Conservation (phyloP, 2,329 filamentous ascomycete species). For the Fulvia fulva region DNA sequence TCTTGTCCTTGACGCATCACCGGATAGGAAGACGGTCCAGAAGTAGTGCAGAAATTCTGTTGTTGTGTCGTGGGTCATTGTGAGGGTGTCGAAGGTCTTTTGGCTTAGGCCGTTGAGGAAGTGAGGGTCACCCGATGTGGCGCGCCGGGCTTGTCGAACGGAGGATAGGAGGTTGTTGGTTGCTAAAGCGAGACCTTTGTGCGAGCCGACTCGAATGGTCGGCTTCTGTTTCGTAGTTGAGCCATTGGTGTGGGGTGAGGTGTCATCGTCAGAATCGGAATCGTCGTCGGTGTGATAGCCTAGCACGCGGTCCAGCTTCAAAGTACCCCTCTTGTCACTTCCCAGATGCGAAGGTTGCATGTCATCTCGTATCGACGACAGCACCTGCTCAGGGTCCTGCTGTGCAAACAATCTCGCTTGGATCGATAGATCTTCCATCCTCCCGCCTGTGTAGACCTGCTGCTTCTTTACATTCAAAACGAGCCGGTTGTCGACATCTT, state of each 20-base stretch:
- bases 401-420: constrained; percentile 59
- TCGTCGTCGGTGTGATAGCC: constrained; percentile 65
- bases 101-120: constrained; percentile 36
- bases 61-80: constrained; percentile 82
- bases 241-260: constrained; percentile 22
- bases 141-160: constrained; percentile 49
- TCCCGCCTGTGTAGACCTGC: constrained; percentile 68
- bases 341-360: constrained; percentile 47
- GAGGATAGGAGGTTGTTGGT: constrained; percentile 64
- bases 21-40: constrained; percentile 87
- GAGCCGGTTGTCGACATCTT: constrained; percentile 70
- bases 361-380: constrained; percentile 61
- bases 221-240: constrained; percentile 37
- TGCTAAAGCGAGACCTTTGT: constrained; percentile 60
- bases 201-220: constrained; percentile 62
- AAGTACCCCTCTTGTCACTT: constrained; percentile 29
- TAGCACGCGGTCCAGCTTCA: constrained; percentile 57
- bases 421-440: constrained; percentile 41
- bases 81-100: constrained; percentile 58
- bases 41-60: constrained; percentile 97
- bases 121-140: constrained; percentile 24
- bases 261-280: constrained; percentile 55
- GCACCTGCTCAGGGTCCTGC: constrained; percentile 66
- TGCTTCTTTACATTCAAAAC: constrained; percentile 86
- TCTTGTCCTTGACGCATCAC: constrained; percentile 68